Evolutionary conservation across 768 basidiomycete species (phyloP).

Genomic region (Tulasnella sp.): DNA sequence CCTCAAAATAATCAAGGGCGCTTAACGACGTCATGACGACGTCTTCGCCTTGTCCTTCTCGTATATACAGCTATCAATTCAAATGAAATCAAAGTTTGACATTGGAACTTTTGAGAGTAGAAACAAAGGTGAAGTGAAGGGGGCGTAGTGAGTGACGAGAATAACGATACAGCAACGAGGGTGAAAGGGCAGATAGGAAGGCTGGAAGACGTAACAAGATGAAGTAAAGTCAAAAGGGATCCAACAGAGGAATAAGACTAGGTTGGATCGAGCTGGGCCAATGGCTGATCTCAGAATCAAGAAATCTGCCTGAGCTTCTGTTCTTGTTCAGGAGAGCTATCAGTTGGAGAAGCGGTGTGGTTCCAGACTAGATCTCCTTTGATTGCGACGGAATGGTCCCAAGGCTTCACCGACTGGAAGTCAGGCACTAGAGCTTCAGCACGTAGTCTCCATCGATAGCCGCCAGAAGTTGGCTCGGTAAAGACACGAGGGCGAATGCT

Average conservation of each 20-base stretch:
- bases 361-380: not conserved
- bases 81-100: not conserved
- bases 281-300: not conserved
- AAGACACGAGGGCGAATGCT: constrained; percentile 11
- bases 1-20: constrained; percentile 16
- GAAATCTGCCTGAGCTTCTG: not conserved
- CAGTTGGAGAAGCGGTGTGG: not conserved
- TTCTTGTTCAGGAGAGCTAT: not conserved
- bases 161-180: not conserved
- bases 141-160: not conserved
- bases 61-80: not conserved
- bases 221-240: not conserved
- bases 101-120: not conserved
- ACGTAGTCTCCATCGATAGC: not conserved
- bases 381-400: not conserved
- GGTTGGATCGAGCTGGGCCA: not conserved
- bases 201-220: not conserved
- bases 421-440: not conserved
- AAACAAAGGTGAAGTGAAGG: not conserved
- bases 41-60: not conserved
- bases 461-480: constrained; percentile 9
- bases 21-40: not conserved
- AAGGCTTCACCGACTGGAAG: not conserved
- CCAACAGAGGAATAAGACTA: not conserved
- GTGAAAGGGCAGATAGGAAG: not conserved